Evolutionary conservation across 495 filamentous ascomycete species (phyloP), one percentile per base, ranked within the genome.

Genomic region (Oleoguttula mirabilis): DNA sequence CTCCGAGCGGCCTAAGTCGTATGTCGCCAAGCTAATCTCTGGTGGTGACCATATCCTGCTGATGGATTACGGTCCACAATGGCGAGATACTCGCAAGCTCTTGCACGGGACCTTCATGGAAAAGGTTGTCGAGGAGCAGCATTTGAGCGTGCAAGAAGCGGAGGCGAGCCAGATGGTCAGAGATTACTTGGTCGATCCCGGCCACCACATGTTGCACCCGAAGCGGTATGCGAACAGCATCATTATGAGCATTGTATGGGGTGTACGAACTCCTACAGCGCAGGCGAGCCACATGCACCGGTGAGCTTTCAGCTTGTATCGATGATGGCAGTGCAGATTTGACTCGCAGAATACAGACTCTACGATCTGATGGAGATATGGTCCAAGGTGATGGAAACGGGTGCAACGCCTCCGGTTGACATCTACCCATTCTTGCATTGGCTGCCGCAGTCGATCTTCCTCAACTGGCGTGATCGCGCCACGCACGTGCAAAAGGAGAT

Each of bases 321-420:
- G n/a, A n/a, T n/a, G n/a, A n/a, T n/a, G n/a, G n/a, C n/a, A n/a
- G n/a, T n/a, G n/a, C n/a, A n/a, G n/a, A n/a, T n/a, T n/a, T n/a
- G n/a, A n/a, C n/a, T n/a, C n/a, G n/a, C n/a, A n/a, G n/a, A n/a
- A n/a, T 28, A 7, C n/a, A 28, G 25, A 28, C 25, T 74, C 4
- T 69, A 67, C 48, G 17, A 57, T 14, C 24, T 73, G 7, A 66
- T 73, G 65, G 64, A 69, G n/a, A 51, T 61, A 7, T 72, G 64
- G 65, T 62, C 65, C 12, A 44, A 59, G 39, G 48, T 71, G 1
- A 64, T 69, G 48, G 69, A 72, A 43, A 34, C 59, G 0, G 71
- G 69, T 10, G 64, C 64, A 1, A 72, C 66, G 7, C 71, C 71
- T 0, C 70, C 71, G 3, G 64, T 73, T 0, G 69, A 73, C 39